A percentile compares a stretch with the other conserved stretches of the same genome.
phyloP scores from a whole-genome alignment of 805 yeast species.

The Huiozyma sinensis region DNA sequence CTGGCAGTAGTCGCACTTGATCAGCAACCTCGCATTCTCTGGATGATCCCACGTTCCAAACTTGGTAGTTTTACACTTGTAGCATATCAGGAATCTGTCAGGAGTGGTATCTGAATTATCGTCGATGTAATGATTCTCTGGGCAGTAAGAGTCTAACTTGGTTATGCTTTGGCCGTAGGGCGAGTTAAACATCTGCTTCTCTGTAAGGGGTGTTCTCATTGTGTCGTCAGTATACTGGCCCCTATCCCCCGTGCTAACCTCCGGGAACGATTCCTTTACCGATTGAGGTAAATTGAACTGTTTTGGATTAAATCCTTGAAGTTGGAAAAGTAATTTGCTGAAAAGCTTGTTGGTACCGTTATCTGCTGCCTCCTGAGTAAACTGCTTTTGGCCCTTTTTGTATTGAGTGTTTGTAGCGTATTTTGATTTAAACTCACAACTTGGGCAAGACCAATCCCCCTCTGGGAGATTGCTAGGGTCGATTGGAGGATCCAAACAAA shows the following conservation, averaged over 20 bases:
- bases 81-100: constrained; percentile 52
- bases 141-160: constrained; percentile 33
- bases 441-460: constrained; percentile 82
- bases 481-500: constrained; percentile 84
- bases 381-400: constrained; percentile 15
- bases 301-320: constrained; percentile 51
- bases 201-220: constrained; percentile 33
- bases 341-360: constrained; percentile 29
- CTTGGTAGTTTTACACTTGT: constrained; percentile 65
- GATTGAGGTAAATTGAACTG: constrained; percentile 58
- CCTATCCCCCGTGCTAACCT: constrained; percentile 51
- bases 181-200: constrained; percentile 38
- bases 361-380: constrained; percentile 4
- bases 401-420: constrained; percentile 20
- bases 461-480: constrained; percentile 69
- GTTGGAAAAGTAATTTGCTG: constrained; percentile 46
- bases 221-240: constrained; percentile 65
- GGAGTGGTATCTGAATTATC: constrained; percentile 33
- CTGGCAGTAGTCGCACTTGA: constrained; percentile 75
- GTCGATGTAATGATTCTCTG: constrained; percentile 36
- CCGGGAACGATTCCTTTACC: constrained; percentile 60
- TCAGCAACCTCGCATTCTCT: constrained; percentile 39
- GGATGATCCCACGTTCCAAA: constrained; percentile 34
- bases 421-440: constrained; percentile 44
- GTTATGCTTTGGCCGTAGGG: constrained; percentile 28